Evolutionary conservation across 2,329 filamentous ascomycete genomes (phyloP).

Genomic region (Pestalotiopsis sp.): DNA sequence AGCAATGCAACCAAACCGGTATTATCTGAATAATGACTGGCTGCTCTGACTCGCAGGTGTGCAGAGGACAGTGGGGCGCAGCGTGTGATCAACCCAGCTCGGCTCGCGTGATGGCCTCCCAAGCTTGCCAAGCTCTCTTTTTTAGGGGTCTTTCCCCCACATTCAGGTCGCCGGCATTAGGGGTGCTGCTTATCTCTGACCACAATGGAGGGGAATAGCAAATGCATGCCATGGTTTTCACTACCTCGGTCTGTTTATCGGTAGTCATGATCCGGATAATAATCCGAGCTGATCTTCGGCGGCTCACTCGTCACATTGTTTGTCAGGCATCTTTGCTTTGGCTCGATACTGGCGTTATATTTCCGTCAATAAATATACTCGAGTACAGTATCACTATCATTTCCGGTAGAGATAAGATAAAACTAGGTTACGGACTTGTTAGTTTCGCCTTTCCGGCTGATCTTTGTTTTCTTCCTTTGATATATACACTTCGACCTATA

Average conservation of each 20-base stretch:
- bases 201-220: background rate
- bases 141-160: constrained; percentile 2
- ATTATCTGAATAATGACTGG: constrained; percentile 5
- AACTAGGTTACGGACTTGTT: background rate
- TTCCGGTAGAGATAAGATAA: background rate
- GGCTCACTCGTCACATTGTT: too few relatives aligned
- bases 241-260: too few relatives aligned
- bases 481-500: background rate
- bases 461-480: background rate
- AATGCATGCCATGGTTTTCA: background rate
- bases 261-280: too few relatives aligned
- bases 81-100: constrained; percentile 1
- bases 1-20: background rate
- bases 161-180: background rate
- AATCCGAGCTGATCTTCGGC: too few relatives aligned
- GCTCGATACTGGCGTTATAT: background rate
- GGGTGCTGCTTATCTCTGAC: background rate
- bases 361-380: background rate
- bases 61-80: background rate
- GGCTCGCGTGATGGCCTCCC: constrained; percentile 1
- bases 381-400: background rate
- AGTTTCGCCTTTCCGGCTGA: background rate
- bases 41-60: background rate
- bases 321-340: background rate
- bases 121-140: background rate